Evolutionary conservation across 495 filamentous ascomycete species (phyloP).

Genomic region (Lasiosphaeria ovina): DNA sequence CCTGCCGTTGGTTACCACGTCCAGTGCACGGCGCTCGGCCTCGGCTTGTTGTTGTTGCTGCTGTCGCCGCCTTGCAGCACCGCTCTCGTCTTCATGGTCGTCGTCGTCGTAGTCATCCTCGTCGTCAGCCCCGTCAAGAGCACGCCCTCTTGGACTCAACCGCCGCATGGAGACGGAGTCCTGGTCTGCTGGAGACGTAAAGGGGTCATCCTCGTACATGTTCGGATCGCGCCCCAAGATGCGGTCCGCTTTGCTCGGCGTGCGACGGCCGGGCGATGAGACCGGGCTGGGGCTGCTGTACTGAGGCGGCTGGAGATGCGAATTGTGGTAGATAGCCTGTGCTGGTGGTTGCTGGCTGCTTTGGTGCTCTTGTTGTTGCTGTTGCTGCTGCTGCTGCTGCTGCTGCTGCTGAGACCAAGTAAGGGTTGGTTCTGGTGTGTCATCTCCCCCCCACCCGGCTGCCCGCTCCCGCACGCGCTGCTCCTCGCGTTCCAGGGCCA

Average conservation of each 20-base stretch:
- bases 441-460: conserved; percentile 53
- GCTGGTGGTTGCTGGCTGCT: neutral
- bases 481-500: conserved; percentile 57
- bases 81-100: conserved; percentile 3
- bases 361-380: neutral
- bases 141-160: conserved; percentile 38
- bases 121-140: conserved; percentile 34
- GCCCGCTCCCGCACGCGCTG: conserved; percentile 56
- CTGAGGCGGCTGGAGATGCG: neutral
- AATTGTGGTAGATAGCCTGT: neutral
- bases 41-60: conserved; percentile 19
- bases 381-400: conserved; percentile 4
- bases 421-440: neutral
- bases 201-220: conserved; percentile 41
- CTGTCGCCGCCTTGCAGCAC: conserved; percentile 12
- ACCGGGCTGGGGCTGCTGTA: conserved; percentile 4
- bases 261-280: conserved; percentile 7
- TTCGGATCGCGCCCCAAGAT: conserved; percentile 50
- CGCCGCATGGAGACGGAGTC: conserved; percentile 41
- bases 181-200: conserved; percentile 7
- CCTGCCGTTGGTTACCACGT: conserved; percentile 43
- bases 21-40: conserved; percentile 40
- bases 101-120: conserved; percentile 26
- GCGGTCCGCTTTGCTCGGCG: conserved; percentile 50
- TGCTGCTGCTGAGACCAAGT: too few species aligned